phyloP scores from a whole-genome alignment of 345 rosid genomes.

The Acer yangbiense region DNA sequence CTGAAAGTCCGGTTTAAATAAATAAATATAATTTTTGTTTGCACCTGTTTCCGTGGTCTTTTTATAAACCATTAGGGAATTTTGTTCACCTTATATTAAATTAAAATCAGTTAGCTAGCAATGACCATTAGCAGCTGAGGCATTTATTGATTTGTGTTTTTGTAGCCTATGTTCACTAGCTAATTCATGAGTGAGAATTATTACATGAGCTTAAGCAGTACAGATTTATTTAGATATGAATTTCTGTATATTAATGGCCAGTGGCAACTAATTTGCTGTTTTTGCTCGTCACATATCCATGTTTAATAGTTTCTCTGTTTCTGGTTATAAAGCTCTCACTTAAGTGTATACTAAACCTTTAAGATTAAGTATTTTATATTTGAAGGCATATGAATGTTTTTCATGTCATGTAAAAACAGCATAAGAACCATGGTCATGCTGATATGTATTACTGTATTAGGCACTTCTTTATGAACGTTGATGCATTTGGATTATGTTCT shows the following conservation, averaged over 20 bases:
- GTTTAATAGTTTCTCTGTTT: background rate
- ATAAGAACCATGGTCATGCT: constrained; percentile 1
- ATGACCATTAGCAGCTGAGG: background rate
- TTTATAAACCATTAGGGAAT: background rate
- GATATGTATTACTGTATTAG: no score
- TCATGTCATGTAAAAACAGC: background rate
- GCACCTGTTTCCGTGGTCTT: background rate
- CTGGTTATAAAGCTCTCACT: background rate
- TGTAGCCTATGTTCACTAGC: background rate
- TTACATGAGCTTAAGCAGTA: background rate
- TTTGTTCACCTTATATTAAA: background rate
- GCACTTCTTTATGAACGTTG: background rate
- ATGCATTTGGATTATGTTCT: background rate
- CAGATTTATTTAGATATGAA: background rate
- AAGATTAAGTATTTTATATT: background rate
- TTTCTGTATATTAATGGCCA: background rate
- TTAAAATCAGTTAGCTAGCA: background rate
- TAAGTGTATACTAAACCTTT: background rate
- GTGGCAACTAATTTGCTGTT: background rate
- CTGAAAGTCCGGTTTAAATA: background rate
- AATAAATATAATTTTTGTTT: background rate
- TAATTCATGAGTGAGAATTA: background rate
- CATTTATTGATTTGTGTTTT: background rate
- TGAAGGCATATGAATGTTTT: background rate
- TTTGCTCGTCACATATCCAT: background rate